These are phyloP conservation scores for Penicillium subrubescens DNA, from an alignment of 495 filamentous ascomycete species.

Conservation along the genomic window DNA sequence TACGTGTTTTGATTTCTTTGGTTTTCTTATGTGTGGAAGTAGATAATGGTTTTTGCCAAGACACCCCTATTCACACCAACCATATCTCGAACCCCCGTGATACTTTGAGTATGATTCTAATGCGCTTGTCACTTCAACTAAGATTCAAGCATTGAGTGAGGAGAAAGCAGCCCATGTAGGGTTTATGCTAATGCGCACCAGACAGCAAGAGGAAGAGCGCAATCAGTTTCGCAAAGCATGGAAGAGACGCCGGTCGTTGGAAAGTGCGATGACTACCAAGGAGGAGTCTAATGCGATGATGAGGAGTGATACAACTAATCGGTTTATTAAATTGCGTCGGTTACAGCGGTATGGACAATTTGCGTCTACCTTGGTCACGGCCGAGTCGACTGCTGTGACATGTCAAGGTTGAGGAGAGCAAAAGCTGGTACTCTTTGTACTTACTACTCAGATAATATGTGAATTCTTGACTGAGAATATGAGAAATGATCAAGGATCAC, in stretches of 20 bases:
- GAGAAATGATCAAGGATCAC: neutral
- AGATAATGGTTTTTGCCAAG: neutral
- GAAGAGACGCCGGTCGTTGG: slow-evolving; percentile 30
- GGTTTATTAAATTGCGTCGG: slow-evolving; percentile 20
- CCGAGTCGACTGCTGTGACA: slow-evolving; percentile 16
- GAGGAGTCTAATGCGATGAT: neutral
- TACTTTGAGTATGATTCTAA: slow-evolving; percentile 8
- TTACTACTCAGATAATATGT: neutral
- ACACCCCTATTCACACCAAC: neutral
- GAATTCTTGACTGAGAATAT: neutral
- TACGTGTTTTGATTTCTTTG: slow-evolving; percentile 22
- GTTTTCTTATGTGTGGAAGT: neutral
- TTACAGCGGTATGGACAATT: slow-evolving; percentile 20
- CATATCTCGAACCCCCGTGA: neutral
- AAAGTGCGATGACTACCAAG: neutral
- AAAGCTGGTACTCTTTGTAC: too few relatives aligned
- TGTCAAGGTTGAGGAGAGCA: slow-evolving; percentile 12
- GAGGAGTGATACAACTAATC: slow-evolving; percentile 1
- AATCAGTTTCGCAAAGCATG: slow-evolving; percentile 45
- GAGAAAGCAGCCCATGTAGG: slow-evolving; percentile 43
- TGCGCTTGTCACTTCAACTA: neutral
- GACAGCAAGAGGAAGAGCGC: slow-evolving; percentile 43
- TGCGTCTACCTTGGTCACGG: slow-evolving; percentile 10
- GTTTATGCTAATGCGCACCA: slow-evolving; percentile 38
- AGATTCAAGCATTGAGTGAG: slow-evolving; percentile 41